Evolutionary conservation across 208 protist genomes (phyloP).

Genomic region (Porcisia hertigi): DNA sequence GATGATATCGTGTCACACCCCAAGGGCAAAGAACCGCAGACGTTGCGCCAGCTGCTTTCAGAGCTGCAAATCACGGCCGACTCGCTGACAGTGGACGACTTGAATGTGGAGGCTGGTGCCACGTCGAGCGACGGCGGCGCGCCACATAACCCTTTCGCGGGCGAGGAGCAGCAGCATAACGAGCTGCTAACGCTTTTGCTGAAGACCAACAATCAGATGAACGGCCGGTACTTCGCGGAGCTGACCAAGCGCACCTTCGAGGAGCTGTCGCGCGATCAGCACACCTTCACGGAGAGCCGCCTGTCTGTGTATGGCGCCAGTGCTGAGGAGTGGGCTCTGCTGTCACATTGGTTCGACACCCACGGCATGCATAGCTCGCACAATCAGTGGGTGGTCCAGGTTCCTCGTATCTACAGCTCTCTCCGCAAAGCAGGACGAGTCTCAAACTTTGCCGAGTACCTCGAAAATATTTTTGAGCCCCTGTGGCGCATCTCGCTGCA

Average conservation of each 20-base stretch:
- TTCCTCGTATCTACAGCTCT: constrained; percentile 95
- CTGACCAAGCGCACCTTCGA: constrained; percentile 96
- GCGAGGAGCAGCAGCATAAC: constrained; percentile 72
- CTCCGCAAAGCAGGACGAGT: constrained; percentile 82
- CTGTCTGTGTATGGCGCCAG: constrained; percentile 89
- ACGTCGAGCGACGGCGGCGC: constrained; percentile 47
- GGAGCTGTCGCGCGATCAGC: constrained; percentile 94
- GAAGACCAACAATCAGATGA: constrained; percentile 98
- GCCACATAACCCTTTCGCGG: constrained; percentile 88
- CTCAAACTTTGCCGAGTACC: constrained; percentile 94
- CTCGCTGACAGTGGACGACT: constrained; percentile 94
- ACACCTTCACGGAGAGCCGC: constrained; percentile 94
- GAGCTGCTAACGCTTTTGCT: constrained; percentile 96
- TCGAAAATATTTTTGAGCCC: constrained; percentile 98
- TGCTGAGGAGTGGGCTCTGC: constrained; percentile 93
- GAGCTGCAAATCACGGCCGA: constrained; percentile 75
- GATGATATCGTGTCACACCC: constrained; percentile 93
- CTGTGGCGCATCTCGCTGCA: constrained; percentile 97
- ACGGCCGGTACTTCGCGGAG: constrained; percentile 97
- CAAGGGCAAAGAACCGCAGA: constrained; percentile 81
- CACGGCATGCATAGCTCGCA: constrained; percentile 95
- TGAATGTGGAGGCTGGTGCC: constrained; percentile 94
- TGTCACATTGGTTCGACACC: constrained; percentile 96
- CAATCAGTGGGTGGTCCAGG: constrained; percentile 98
- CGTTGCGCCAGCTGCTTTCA: constrained; percentile 73